phyloP scores from a whole-genome alignment of 2,329 filamentous ascomycete species.

The Aplosporella prunicola region DNA sequence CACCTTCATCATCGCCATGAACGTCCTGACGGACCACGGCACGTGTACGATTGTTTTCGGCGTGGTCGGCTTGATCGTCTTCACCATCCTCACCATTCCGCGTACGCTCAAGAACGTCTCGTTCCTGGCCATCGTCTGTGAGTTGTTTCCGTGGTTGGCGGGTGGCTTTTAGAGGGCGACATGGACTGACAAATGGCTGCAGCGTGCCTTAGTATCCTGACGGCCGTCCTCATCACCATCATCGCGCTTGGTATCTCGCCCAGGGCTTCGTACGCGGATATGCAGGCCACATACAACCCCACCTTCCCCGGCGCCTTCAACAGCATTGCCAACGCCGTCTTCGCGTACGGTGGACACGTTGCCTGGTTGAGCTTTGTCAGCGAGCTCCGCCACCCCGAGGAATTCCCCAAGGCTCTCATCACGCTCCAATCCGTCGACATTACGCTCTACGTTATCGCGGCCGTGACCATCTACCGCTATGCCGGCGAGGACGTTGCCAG shows the following conservation, averaged over 20 bases:
- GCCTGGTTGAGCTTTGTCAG: slow-evolving; percentile 62
- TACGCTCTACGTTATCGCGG: slow-evolving; percentile 57
- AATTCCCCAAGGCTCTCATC: slow-evolving; percentile 48
- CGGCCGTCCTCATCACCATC: slow-evolving; percentile 60
- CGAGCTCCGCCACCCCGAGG: slow-evolving; percentile 54
- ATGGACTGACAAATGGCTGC: slow-evolving; percentile 25
- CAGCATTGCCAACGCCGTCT: slow-evolving; percentile 24
- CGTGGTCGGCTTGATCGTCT: slow-evolving; percentile 49
- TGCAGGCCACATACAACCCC: slow-evolving; percentile 22
- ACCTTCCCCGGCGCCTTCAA: slow-evolving; percentile 59
- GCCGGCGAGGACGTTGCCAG: slow-evolving; percentile 53
- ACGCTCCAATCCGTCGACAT: slow-evolving; percentile 51
- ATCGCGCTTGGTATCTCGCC: slow-evolving; percentile 50
- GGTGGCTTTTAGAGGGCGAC: not conserved
- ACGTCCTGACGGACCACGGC: slow-evolving; percentile 51
- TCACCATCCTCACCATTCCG: slow-evolving; percentile 50
- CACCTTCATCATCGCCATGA: slow-evolving; percentile 61
- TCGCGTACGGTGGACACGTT: slow-evolving; percentile 44
- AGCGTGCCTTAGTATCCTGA: slow-evolving; percentile 54
- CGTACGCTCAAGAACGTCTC: slow-evolving; percentile 54
- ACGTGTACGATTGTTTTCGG: slow-evolving; percentile 57
- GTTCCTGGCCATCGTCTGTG: slow-evolving; percentile 52
- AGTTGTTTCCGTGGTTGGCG: not conserved
- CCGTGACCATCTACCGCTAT: slow-evolving; percentile 60
- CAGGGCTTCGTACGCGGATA: slow-evolving; percentile 21